Evolutionary conservation across 2,329 filamentous ascomycete genomes (phyloP).

Genomic region (Elsinoe ampelina): DNA sequence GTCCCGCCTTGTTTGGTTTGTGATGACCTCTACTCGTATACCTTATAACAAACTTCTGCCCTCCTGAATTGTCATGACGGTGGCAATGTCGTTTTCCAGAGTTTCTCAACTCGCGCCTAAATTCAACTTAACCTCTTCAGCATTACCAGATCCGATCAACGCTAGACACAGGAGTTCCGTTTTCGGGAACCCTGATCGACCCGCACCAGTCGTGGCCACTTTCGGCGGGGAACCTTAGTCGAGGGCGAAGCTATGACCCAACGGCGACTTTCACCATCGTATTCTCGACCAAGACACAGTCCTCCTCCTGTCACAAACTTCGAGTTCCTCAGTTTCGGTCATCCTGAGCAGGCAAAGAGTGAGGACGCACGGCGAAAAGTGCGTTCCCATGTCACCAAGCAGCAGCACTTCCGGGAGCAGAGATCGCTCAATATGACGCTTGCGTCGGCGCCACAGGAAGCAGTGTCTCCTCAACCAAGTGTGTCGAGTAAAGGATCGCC

Average conservation of each 20-base stretch:
- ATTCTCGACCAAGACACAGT: neutral
- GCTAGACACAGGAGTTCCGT: neutral
- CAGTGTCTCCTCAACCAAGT: neutral
- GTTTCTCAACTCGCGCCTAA: too few relatives aligned
- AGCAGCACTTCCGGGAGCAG: conserved; percentile 23
- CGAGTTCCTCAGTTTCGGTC: neutral
- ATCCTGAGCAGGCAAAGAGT: neutral
- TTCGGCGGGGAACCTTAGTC: neutral
- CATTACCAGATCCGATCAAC: too few relatives aligned
- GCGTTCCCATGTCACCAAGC: conserved; percentile 27
- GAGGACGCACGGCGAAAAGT: conserved; percentile 24
- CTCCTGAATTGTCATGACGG: too few relatives aligned
- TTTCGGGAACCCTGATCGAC: neutral
- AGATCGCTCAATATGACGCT: conserved; percentile 11
- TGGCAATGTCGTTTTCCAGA: too few relatives aligned
- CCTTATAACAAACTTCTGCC: too few relatives aligned
- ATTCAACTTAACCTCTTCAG: too few relatives aligned
- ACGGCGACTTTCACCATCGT: neutral
- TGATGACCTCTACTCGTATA: too few relatives aligned
- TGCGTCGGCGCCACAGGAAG: neutral
- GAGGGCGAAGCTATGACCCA: neutral
- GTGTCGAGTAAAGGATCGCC: neutral
- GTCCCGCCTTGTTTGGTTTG: too few relatives aligned
- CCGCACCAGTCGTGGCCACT: too few relatives aligned
- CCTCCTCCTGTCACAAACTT: neutral